Conservation (phyloP, 192 early-diverging fungal genomes). For the Coemansia sp. region DNA sequence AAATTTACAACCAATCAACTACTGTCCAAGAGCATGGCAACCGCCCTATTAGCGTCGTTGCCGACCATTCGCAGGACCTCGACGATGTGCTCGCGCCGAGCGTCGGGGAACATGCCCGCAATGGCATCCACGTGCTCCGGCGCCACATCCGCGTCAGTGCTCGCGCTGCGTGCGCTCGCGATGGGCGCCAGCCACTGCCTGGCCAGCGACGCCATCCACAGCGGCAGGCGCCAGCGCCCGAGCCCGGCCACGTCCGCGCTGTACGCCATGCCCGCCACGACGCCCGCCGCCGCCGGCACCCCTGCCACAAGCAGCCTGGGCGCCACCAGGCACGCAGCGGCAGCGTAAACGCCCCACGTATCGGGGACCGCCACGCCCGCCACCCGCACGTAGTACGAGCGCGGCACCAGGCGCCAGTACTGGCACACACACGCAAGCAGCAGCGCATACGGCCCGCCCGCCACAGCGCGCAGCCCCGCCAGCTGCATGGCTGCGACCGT, state of each 20-base stretch:
- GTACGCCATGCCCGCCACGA: conserved; percentile 16
- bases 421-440: conserved; percentile 17
- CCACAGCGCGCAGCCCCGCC: background rate
- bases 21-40: background rate
- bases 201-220: background rate
- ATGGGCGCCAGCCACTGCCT: background rate
- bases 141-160: background rate
- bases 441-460: conserved; percentile 13
- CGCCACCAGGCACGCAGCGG: conserved; percentile 2
- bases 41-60: background rate
- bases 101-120: background rate
- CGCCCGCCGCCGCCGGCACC: conserved; percentile 11
- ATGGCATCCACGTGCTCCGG: background rate
- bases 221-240: conserved; percentile 19
- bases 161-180: background rate
- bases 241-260: conserved; percentile 16
- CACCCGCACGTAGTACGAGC: background rate
- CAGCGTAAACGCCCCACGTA: conserved; percentile 9
- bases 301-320: background rate
- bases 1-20: background rate
- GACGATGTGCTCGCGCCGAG: background rate
- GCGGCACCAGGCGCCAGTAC: conserved; percentile 13
- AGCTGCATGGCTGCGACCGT: background rate
- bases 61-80: background rate
- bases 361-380: conserved; percentile 11